Percentiles rank a stretch among this genome's conserved stretches.
phyloP scores from a whole-genome alignment of 352 stramenopile genomes.

The Pythium periplocum region DNA sequence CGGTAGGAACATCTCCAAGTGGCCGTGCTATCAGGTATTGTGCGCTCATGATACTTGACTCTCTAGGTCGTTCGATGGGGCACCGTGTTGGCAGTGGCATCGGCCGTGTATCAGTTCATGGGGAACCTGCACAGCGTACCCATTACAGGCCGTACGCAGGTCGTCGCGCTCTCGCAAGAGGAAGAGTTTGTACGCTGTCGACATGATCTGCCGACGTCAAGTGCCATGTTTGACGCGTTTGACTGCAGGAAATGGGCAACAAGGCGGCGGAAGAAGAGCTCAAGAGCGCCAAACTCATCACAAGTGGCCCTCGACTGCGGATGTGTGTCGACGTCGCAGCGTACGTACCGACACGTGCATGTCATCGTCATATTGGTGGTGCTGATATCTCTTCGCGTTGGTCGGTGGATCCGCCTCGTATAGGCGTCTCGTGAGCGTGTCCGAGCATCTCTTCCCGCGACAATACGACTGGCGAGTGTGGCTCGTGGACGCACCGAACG shows the following conservation, averaged over 20 bases:
- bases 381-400: too few relatives aligned
- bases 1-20: background rate
- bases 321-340: conserved; percentile 59
- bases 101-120: conserved; percentile 60
- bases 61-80: conserved; percentile 37
- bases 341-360: conserved; percentile 22
- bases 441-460: conserved; percentile 59
- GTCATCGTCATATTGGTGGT: background rate
- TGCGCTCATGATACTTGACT: background rate
- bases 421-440: conserved; percentile 51
- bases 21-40: too few relatives aligned
- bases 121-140: conserved; percentile 65
- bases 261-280: conserved; percentile 39
- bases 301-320: conserved; percentile 34
- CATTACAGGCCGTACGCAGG: conserved; percentile 59
- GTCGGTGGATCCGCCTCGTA: background rate
- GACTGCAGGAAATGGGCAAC: conserved; percentile 45
- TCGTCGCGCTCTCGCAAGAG: conserved; percentile 56
- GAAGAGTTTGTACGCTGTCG: conserved; percentile 42
- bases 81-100: conserved; percentile 26
- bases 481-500: conserved; percentile 43
- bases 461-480: conserved; percentile 61
- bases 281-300: conserved; percentile 30
- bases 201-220: too few relatives aligned
- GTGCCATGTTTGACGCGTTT: conserved; percentile 1